Conservation (phyloP, 768 basidiomycete genomes). For the Phaeolepiota aurea region DNA sequence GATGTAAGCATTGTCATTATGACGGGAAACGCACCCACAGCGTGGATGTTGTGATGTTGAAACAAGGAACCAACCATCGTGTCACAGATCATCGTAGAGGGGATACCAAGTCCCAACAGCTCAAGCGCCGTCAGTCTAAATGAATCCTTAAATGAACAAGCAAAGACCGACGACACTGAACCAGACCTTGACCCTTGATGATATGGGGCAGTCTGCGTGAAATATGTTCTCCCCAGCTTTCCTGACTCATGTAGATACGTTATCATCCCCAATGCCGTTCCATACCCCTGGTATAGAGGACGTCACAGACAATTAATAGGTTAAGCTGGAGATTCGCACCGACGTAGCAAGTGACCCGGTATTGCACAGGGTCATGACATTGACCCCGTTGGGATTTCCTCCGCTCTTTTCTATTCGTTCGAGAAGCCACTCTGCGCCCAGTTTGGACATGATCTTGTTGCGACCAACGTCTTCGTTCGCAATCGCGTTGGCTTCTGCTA, state of each 20-base stretch:
- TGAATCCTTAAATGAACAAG: slow-evolving; percentile 3
- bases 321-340: slow-evolving; percentile 44
- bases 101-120: slow-evolving; percentile 74
- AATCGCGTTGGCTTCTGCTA: slow-evolving; percentile 67
- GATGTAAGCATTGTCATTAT: not conserved
- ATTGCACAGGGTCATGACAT: slow-evolving; percentile 91
- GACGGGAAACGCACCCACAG: slow-evolving; percentile 46
- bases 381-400: slow-evolving; percentile 41
- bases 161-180: not conserved
- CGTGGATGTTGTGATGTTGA: slow-evolving; percentile 79
- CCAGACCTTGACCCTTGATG: slow-evolving; percentile 80
- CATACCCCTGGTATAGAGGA: slow-evolving; percentile 74
- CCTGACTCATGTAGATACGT: slow-evolving; percentile 78
- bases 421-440: slow-evolving; percentile 83
- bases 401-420: slow-evolving; percentile 31
- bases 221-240: slow-evolving; percentile 78
- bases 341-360: slow-evolving; percentile 96
- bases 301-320: too few relatives aligned
- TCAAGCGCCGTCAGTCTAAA: slow-evolving; percentile 82
- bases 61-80: slow-evolving; percentile 96
- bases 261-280: slow-evolving; percentile 90
- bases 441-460: slow-evolving; percentile 77
- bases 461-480: slow-evolving; percentile 82
- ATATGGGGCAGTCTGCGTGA: slow-evolving; percentile 91
- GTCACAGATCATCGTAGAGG: slow-evolving; percentile 92